phyloP scores from a whole-genome alignment of 208 protist species.

The Acanthamoeba rhysodes region DNA sequence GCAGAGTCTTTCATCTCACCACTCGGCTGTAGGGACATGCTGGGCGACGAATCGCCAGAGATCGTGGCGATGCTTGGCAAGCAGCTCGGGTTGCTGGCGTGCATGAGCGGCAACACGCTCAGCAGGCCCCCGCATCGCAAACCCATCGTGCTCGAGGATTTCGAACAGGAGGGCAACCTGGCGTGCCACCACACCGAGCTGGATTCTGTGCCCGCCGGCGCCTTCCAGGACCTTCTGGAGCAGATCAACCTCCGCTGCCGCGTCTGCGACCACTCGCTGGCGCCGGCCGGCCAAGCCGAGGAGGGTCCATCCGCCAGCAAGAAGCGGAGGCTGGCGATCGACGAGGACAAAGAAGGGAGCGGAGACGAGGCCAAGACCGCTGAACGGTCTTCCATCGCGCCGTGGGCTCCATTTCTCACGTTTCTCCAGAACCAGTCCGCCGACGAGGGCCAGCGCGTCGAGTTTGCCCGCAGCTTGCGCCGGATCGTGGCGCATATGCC shows the following conservation, averaged over 20 bases:
- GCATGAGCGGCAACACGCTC: background rate
- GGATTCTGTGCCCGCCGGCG: background rate
- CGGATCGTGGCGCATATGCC: constrained; percentile 19
- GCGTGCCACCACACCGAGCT: background rate
- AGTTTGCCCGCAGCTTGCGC: constrained; percentile 44
- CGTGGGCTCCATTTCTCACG: background rate
- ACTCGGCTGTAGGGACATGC: background rate
- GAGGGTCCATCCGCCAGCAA: background rate
- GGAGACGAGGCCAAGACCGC: constrained; percentile 19
- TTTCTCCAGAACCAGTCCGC: constrained; percentile 34
- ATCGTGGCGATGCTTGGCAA: constrained; percentile 46
- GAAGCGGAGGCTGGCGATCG: background rate
- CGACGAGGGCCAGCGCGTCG: constrained; percentile 1
- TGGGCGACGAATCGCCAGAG: constrained; percentile 20
- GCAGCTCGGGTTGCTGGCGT: constrained; percentile 37
- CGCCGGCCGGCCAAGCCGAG: background rate
- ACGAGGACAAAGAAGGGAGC: background rate
- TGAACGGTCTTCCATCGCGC: background rate
- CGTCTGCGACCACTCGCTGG: background rate
- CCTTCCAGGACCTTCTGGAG: constrained; percentile 49
- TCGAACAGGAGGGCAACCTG: background rate
- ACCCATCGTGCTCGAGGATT: background rate
- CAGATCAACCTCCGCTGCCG: constrained; percentile 51
- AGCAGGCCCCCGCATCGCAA: background rate
- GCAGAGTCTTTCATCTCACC: background rate